phyloP scores from a whole-genome alignment of 1,139 yeast species.

The Blastobotrys arbuscula region DNA sequence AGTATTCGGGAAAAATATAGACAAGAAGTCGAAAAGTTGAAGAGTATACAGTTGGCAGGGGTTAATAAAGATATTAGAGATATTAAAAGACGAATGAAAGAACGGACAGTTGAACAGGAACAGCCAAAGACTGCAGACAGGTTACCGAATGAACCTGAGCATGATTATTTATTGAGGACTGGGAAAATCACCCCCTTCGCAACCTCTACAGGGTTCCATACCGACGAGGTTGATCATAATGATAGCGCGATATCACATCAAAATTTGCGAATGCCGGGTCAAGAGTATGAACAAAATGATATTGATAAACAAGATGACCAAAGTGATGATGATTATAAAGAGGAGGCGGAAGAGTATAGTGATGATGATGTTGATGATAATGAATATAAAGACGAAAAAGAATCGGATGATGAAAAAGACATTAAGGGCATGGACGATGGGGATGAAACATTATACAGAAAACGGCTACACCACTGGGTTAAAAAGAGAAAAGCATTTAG shows the following conservation, averaged over 20 bases:
- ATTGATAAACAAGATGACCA: conserved; percentile 8
- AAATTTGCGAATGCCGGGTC: conserved; percentile 42
- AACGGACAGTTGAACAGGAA: conserved; percentile 17
- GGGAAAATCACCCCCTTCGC: conserved; percentile 97
- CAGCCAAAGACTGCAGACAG: conserved; percentile 28
- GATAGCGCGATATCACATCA: conserved; percentile 36
- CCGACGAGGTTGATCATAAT: conserved; percentile 9
- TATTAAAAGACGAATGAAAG: conserved; percentile 49
- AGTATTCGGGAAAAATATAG: conserved; percentile 55
- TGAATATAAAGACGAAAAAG: conserved; percentile 26
- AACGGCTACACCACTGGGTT: conserved; percentile 57
- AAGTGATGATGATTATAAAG: conserved; percentile 14
- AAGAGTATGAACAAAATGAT: conserved; percentile 24
- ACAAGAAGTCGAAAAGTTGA: conserved; percentile 51
- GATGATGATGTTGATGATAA: conserved; percentile 19
- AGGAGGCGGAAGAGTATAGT: conserved; percentile 21
- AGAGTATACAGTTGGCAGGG: conserved; percentile 48
- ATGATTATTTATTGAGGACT: conserved; percentile 75
- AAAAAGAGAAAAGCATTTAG: conserved; percentile 33
- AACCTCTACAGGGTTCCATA: conserved; percentile 49
- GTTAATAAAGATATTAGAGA: conserved; percentile 59
- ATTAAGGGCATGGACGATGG: conserved; percentile 68
- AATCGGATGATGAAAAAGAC: conserved; percentile 26
- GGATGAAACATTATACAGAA: conserved; percentile 55
- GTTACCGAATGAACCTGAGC: conserved; percentile 66